Evolutionary conservation across 495 filamentous ascomycete species (phyloP), one percentile per base, ranked within the genome.

Genomic region (Daldinia vernicosa): DNA sequence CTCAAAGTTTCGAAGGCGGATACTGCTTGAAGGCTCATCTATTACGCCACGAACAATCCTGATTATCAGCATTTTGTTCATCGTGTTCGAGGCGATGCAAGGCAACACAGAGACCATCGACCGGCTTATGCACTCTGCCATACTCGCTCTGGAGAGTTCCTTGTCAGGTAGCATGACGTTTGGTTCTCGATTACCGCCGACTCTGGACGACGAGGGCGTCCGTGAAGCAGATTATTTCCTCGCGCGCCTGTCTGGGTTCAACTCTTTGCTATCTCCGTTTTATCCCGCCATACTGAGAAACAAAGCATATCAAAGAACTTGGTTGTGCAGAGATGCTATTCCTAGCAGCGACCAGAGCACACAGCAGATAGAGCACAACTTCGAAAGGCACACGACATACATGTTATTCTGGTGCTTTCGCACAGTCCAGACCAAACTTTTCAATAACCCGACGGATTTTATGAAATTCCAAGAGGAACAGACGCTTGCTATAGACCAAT

Each of bases 71-170:
- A 39, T 73, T 24, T 61, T 73, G 1, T 60, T 69, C 55, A 43
- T 73, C 24, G 51, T 67, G 4, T 73, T 69, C 50, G 70, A 73
- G 61, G 22, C 66, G 11, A 61, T 73, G 30, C 65, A 73, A 27
- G 70, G 70, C 50, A 57, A 73, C 19, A 66, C 17, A n/a, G 60
- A 66, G 7, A 52, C 66, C 6, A 47, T 68, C n/a, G 70, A 69
- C 28, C 54, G 33, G 17, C 35, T 70, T 27, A 60, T 65, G 37
- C 54, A 60, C 27, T 30, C 67, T 6, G 27, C 67, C 0, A 64
- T 70, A n/a, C 33, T 58, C 8, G 47, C 61, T 0, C 35, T 70
- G 17, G 35, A 70, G 45, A 43, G 26, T 57, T 63, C 33, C 12
- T 14, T 28, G 11, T 55, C 56, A 4, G 33, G 33, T 6, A 61